Evolutionary conservation across 108 stramenopile genomes (phyloP), one percentile per base, ranked within the genome.

Genomic region (Cyclotella baltica): DNA sequence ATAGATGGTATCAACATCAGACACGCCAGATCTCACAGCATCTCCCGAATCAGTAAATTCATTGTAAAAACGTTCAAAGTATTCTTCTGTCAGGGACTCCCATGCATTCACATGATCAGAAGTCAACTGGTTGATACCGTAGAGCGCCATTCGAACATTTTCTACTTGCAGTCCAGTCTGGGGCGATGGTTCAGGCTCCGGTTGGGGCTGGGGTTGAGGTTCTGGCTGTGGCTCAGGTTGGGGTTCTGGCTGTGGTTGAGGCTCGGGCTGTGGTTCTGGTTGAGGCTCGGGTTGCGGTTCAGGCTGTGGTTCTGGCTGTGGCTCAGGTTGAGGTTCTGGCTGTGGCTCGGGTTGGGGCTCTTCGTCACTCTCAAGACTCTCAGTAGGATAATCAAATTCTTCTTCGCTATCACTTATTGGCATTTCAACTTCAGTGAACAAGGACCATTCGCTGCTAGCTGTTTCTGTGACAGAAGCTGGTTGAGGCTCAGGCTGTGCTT

Each of bases 121-220:
- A 29, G 36, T 75, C 34, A 81, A 63, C 15, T 48, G 35, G 19
- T 25, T 8, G 43, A 81, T 34, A n/a, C 80, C 80, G 55, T 65
- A 81, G 16, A 81, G 69, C 5, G 80, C 74, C 73, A 81, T 81
- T 37, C 80, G 80, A 25, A 81, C 57, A 58, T 81, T 69, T 19
- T 75, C 62, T 16, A 63, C 68, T 51, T 51, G 30, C 6, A 67
- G 48, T 4, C 52, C 73, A 16, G 59, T 61, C 33, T 56, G 20
- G 8, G 62, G 46, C 16, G 64, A 64, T 62, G 72, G 36, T 9
- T 62, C 43, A 22, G 73, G 34, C 51, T 27, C 55, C 3, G 62
- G 73, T 38, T 75, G 37, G 0, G 70, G 59, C 35, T 40, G 43
- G 5, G 59, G 38, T 20, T 34, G 67, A 28, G 68, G 68, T 37